Percentiles rank a stretch among this genome's conserved stretches.
Evolutionary conservation across 352 stramenopile species (phyloP).

Genomic region (Globisporangium nodosum): DNA sequence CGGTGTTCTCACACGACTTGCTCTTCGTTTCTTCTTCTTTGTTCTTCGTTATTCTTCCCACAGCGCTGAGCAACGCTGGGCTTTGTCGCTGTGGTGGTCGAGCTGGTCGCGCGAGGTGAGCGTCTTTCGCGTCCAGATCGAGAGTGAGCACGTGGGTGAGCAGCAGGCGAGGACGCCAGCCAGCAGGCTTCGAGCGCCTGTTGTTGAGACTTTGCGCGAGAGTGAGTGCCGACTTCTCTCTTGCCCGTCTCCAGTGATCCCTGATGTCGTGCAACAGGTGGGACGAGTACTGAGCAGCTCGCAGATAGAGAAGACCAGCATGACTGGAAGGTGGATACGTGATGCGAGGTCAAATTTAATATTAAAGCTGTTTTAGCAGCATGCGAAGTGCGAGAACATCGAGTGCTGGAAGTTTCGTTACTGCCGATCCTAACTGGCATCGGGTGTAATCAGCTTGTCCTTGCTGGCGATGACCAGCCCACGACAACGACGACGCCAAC

Average conservation of each 20-base stretch:
- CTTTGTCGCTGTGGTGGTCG: not conserved
- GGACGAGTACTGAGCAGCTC: not conserved
- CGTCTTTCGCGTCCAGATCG: not conserved
- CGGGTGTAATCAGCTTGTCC: no score
- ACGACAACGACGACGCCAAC: no score
- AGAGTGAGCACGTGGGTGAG: not conserved
- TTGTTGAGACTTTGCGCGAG: no score
- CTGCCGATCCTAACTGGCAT: no score
- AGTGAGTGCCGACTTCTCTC: no score
- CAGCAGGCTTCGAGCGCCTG: no score
- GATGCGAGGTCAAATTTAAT: no score
- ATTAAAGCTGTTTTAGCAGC: no score
- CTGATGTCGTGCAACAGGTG: not conserved
- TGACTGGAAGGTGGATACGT: not conserved
- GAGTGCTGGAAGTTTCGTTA: no score
- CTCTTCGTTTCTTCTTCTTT: not conserved
- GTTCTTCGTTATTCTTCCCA: no score
- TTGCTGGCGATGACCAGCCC: no score
- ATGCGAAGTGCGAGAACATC: no score
- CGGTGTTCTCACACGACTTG: not conserved
- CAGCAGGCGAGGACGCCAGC: not conserved
- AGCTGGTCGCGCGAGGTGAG: not conserved
- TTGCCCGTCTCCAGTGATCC: not conserved
- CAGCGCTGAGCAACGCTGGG: not conserved
- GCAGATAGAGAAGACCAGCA: not conserved